Evolutionary conservation across 2,329 filamentous ascomycete species (phyloP).

Genomic region (Lachnellula arida): DNA sequence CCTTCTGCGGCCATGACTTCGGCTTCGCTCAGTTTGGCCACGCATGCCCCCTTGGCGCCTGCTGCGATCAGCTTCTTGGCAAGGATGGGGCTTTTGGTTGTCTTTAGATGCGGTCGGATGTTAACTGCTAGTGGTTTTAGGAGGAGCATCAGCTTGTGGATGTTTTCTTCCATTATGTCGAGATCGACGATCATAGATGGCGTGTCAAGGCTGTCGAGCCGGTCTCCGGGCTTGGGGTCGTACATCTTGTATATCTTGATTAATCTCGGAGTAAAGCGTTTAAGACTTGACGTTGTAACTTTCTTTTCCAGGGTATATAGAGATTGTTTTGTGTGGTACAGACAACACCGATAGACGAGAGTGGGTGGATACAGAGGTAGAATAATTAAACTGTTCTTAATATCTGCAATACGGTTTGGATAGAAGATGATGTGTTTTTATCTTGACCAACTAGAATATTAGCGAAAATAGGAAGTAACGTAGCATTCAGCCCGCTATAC

Average conservation of each 20-base stretch:
- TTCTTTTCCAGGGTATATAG: too few species aligned
- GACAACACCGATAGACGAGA: too few species aligned
- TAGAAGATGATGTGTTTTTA: too few species aligned
- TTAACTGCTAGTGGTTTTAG: slow-evolving; percentile 3
- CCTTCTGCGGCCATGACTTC: slow-evolving; percentile 40
- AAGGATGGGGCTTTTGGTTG: slow-evolving; percentile 45
- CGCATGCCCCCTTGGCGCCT: slow-evolving; percentile 47
- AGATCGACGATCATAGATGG: slow-evolving; percentile 51
- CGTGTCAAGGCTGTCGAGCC: slow-evolving; percentile 44
- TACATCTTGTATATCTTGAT: slow-evolving; percentile 26
- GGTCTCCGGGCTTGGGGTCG: slow-evolving; percentile 39
- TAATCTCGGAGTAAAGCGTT: too few species aligned
- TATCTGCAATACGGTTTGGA: too few species aligned
- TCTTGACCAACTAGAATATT: too few species aligned
- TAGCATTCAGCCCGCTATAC: too few species aligned
- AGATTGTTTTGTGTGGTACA: too few species aligned
- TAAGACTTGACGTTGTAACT: too few species aligned
- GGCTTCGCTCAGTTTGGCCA: slow-evolving; percentile 47
- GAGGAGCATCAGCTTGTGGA: slow-evolving; percentile 4
- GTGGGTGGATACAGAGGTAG: too few species aligned
- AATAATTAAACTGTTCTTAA: too few species aligned
- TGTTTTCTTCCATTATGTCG: slow-evolving; percentile 9
- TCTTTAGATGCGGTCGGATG: slow-evolving; percentile 47
- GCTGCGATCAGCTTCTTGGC: slow-evolving; percentile 41
- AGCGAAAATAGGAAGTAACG: too few species aligned